These are phyloP conservation scores for Babesia gibsoni DNA, from an alignment of 169 alveolate genomes.

Conservation along the genomic window DNA sequence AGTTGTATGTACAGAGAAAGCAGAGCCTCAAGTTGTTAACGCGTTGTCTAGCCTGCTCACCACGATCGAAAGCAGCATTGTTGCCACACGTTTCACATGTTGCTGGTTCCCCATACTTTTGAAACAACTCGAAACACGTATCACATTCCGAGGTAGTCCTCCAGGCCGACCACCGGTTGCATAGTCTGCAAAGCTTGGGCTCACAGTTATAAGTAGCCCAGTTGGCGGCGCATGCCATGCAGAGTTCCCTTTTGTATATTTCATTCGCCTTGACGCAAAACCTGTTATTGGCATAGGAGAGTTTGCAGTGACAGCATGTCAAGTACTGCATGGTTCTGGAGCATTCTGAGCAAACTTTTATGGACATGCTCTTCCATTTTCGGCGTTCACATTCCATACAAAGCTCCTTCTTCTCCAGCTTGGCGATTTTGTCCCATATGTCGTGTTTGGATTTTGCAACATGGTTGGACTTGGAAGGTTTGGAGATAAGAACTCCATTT, in stretches of 20 bases:
- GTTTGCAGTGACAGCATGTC: constrained; percentile 61
- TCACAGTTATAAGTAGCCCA: constrained; percentile 51
- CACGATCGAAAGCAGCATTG: constrained; percentile 59
- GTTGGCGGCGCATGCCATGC: constrained; percentile 58
- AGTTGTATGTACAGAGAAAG: constrained; percentile 60
- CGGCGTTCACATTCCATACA: constrained; percentile 58
- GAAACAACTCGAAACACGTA: constrained; percentile 35
- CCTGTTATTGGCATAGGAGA: constrained; percentile 33
- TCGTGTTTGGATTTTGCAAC: background rate
- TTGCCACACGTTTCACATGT: constrained; percentile 55
- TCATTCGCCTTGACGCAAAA: constrained; percentile 51
- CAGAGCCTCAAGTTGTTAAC: constrained; percentile 49
- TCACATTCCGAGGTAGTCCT: constrained; percentile 54
- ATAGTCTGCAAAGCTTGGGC: constrained; percentile 54
- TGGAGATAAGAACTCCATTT: constrained; percentile 16
- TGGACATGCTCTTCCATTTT: constrained; percentile 33
- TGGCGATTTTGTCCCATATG: constrained; percentile 48
- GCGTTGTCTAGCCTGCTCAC: constrained; percentile 27
- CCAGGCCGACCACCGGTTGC: constrained; percentile 68
- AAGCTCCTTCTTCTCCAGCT: constrained; percentile 22
- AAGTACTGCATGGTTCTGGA: background rate
- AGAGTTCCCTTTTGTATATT: constrained; percentile 37
- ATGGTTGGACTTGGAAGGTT: no score
- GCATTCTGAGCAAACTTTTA: constrained; percentile 48
- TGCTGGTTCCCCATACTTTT: constrained; percentile 48